Conservation (phyloP, 495 filamentous ascomycete genomes). For the Cercophora sp. region DNA sequence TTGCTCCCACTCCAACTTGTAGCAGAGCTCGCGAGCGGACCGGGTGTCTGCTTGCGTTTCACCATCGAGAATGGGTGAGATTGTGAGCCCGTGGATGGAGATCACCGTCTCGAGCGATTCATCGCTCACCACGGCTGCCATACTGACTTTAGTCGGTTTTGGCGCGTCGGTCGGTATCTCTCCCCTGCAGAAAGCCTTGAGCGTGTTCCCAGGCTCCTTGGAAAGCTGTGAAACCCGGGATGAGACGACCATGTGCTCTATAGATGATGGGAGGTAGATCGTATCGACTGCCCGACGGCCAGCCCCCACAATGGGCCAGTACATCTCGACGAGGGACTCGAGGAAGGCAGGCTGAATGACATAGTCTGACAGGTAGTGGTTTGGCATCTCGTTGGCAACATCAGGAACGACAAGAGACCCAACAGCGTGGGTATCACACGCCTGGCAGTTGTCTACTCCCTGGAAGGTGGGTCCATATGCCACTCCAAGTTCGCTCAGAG, state of each 20-base stretch:
- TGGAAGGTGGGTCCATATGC: slow-evolving; percentile 44
- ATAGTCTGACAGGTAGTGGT: slow-evolving; percentile 38
- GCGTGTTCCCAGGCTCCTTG: slow-evolving; percentile 24
- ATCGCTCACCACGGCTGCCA: slow-evolving; percentile 28
- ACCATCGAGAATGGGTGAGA: slow-evolving; percentile 39
- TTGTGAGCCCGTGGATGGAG: slow-evolving; percentile 33
- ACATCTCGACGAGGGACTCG: slow-evolving; percentile 47
- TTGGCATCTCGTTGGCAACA: slow-evolving; percentile 50
- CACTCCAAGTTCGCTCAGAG: slow-evolving; percentile 37
- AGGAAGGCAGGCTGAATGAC: slow-evolving; percentile 52
- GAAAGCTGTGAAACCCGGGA: slow-evolving; percentile 22
- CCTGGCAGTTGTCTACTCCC: slow-evolving; percentile 39
- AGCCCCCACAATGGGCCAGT: slow-evolving; percentile 39
- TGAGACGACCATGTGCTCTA: slow-evolving; percentile 36
- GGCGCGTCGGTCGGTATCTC: slow-evolving; percentile 25
- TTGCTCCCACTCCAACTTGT: slow-evolving; percentile 52
- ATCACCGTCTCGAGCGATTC: slow-evolving; percentile 32
- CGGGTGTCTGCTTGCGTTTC: slow-evolving; percentile 25
- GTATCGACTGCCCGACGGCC: slow-evolving; percentile 30
- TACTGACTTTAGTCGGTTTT: slow-evolving; percentile 33
- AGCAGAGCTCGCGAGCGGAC: slow-evolving; percentile 40
- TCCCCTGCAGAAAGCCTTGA: slow-evolving; percentile 36
- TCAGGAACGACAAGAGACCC: slow-evolving; percentile 47
- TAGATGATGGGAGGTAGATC: slow-evolving; percentile 41
- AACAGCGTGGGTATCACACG: slow-evolving; percentile 34